These are phyloP conservation scores for Choanephora cucurbitarum DNA, from an alignment of 371 early-diverging fungal species.

Conservation along the genomic window DNA sequence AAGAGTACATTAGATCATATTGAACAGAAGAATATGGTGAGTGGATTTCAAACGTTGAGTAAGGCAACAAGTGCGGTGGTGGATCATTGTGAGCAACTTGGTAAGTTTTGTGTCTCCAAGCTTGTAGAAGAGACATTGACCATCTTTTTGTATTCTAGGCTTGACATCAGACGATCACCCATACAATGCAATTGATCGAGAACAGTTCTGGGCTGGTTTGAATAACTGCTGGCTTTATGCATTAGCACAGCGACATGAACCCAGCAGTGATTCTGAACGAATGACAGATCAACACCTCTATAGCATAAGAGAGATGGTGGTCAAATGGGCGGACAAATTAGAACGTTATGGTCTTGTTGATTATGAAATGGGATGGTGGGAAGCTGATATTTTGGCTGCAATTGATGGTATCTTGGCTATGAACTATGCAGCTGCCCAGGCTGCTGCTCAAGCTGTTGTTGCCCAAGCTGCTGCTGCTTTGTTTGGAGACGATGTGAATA, in stretches of 20 bases:
- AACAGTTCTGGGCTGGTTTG: conserved; percentile 79
- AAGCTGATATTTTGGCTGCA: conserved; percentile 74
- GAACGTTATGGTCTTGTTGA: conserved; percentile 81
- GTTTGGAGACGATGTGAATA: conserved; percentile 46
- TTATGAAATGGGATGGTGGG: conserved; percentile 88
- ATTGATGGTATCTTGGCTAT: conserved; percentile 61
- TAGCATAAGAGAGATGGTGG: conserved; percentile 63
- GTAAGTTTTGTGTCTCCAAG: conserved; percentile 32
- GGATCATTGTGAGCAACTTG: conserved; percentile 71
- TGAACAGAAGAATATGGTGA: conserved; percentile 64
- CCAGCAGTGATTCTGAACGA: conserved; percentile 58
- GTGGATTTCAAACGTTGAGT: conserved; percentile 74
- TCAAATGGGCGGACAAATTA: conserved; percentile 76
- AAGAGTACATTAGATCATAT: conserved; percentile 73
- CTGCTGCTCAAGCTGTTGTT: conserved; percentile 49
- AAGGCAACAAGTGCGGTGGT: conserved; percentile 73
- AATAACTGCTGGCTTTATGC: conserved; percentile 84
- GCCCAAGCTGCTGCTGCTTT: conserved; percentile 51
- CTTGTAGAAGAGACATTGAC: background rate
- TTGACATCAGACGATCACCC: conserved; percentile 57
- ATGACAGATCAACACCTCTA: conserved; percentile 63
- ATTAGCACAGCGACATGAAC: conserved; percentile 62
- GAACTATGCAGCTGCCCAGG: conserved; percentile 54
- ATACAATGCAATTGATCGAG: conserved; percentile 55
- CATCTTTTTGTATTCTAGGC: conserved; percentile 28